These are phyloP conservation scores for Cyberlindnera xishuangbannaensis DNA, from an alignment of 805 yeast genomes.

Conservation along the genomic window DNA sequence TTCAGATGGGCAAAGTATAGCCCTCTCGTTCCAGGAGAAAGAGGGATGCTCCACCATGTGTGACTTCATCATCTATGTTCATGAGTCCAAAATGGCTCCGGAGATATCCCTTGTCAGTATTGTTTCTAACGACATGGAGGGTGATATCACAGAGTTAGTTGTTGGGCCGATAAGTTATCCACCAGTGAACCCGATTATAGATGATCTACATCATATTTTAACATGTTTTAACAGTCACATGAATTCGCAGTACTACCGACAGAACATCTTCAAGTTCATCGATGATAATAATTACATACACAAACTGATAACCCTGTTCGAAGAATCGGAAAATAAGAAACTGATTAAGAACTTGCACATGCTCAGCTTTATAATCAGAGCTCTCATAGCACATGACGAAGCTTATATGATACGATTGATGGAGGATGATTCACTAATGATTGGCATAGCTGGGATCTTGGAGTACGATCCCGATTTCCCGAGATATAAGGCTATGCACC, in stretches of 20 bases:
- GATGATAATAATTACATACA: constrained; percentile 46
- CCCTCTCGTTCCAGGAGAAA: constrained; percentile 86
- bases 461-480: constrained; percentile 93
- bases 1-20: constrained; percentile 62
- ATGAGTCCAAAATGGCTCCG: constrained; percentile 48
- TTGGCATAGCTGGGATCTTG: constrained; percentile 68
- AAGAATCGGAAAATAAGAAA: constrained; percentile 47
- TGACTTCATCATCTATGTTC: constrained; percentile 69
- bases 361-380: constrained; percentile 69
- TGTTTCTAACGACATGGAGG: constrained; percentile 37
- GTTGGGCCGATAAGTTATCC: constrained; percentile 80
- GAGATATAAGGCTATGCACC: constrained; percentile 68
- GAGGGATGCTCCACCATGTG: constrained; percentile 83
- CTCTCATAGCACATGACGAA: constrained; percentile 68
- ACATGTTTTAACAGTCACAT: constrained; percentile 49
- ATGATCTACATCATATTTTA: constrained; percentile 46
- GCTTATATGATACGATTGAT: constrained; percentile 51
- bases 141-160: constrained; percentile 67
- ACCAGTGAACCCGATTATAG: constrained; percentile 40
- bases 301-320: constrained; percentile 47
- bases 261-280: constrained; percentile 52
- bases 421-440: constrained; percentile 44
- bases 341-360: constrained; percentile 53
- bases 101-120: constrained; percentile 72
- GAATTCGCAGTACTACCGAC: constrained; percentile 56